Evolutionary conservation across 2,329 filamentous ascomycete genomes (phyloP), one percentile per base, ranked within the genome.

Genomic region (Plenodomus tracheiphilus): DNA sequence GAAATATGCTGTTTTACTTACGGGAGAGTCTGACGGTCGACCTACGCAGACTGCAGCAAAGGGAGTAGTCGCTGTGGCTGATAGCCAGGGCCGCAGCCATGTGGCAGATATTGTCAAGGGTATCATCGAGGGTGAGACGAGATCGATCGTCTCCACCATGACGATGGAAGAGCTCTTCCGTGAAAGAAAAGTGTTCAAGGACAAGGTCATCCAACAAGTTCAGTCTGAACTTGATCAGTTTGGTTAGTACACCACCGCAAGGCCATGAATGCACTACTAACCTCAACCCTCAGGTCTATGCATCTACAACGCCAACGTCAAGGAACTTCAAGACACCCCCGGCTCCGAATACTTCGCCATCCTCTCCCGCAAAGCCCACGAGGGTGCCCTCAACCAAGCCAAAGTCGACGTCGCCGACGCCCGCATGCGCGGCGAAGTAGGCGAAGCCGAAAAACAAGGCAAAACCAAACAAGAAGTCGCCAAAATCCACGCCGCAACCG

Each of bases 141-240:
- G 91, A 49, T 87, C 90, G 5, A 84, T 95, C 44, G 88, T 95
- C 36, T 89, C 86, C 0, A 86, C 84, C 60, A 93, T 95, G 88
- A 92, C 89, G n/a, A 93, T 94, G 88, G 89, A 93, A 68, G 89
- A 94, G 72, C 88, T 95, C 50, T 92, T 92, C 72, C 87, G 85
- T 51, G 86, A 89, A 72, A 79, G 88, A 28, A 85, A 89, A 59
- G 77, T 87, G 37, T 91, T 91, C 78, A 90, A 93, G 77, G 82
- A 81, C 58, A 85, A 87, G 58, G 79, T 83, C 58, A 75, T 77
- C 44, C 66, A 74, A 43, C 73, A 89, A 68, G 89, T 93, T 48
- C 88, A 92, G 68, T 82, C 82, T 49, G 91, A 95, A 70, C 80
- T 96, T 2, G 81, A 87, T 56, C 86, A 92, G 61, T 93, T 95